Conservation (phyloP, 768 basidiomycete species). For the Suillus clintonianus region DNA sequence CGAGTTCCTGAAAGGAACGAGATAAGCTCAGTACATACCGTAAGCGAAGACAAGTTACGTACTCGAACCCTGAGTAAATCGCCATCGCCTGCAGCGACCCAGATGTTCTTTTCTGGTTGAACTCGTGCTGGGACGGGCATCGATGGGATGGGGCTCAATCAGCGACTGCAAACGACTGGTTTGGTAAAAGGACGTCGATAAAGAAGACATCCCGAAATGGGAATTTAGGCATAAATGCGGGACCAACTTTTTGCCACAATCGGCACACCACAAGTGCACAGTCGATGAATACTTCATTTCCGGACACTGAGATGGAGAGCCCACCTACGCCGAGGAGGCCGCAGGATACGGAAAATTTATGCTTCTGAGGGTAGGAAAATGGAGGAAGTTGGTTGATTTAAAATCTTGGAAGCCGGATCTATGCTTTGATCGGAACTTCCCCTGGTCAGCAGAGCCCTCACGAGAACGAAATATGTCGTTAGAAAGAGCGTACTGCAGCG, state of each 20-base stretch:
- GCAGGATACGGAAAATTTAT: slow-evolving; percentile 1
- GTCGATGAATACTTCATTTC: not conserved
- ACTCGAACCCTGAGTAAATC: slow-evolving; percentile 79
- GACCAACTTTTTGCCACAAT: slow-evolving; percentile 14
- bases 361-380: slow-evolving; percentile 1
- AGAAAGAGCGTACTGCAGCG: too few relatives aligned
- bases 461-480: not conserved
- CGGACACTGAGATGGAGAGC: slow-evolving; percentile 4
- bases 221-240: slow-evolving; percentile 19
- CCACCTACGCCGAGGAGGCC: not conserved
- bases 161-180: slow-evolving; percentile 17
- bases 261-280: slow-evolving; percentile 3
- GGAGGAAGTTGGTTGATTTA: not conserved
- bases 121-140: slow-evolving; percentile 35
- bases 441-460: slow-evolving; percentile 24
- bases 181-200: slow-evolving; percentile 3
- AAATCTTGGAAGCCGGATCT: slow-evolving; percentile 31
- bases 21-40: slow-evolving; percentile 5
- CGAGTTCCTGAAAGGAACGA: slow-evolving; percentile 47
- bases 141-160: slow-evolving; percentile 16
- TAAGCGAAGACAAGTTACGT: slow-evolving; percentile 18
- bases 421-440: slow-evolving; percentile 23
- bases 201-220: slow-evolving; percentile 24
- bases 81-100: slow-evolving; percentile 92
- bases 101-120: slow-evolving; percentile 62